Conservation (phyloP, 2,329 filamentous ascomycete genomes). For the Scorias spongiosa region DNA sequence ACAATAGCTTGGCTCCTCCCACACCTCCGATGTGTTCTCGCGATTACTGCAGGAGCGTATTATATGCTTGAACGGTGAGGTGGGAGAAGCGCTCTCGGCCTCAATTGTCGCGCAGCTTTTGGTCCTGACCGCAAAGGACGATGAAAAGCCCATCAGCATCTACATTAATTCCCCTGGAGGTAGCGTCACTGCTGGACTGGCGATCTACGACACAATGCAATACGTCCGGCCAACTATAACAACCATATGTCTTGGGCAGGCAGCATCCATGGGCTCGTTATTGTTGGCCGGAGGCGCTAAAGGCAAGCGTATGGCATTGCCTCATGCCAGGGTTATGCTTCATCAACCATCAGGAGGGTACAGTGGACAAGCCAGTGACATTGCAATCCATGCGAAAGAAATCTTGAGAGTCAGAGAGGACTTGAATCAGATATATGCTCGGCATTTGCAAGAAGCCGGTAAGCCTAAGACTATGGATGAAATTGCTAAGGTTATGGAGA, state of each 20-base stretch:
- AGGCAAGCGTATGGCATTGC: slow-evolving; percentile 74
- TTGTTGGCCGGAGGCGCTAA: slow-evolving; percentile 73
- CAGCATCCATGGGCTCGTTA: slow-evolving; percentile 86
- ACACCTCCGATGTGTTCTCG: slow-evolving; percentile 35
- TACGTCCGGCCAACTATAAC: slow-evolving; percentile 89
- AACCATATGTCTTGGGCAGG: slow-evolving; percentile 88
- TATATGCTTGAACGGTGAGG: slow-evolving; percentile 78
- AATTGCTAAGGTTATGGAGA: slow-evolving; percentile 90
- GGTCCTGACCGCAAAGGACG: slow-evolving; percentile 93
- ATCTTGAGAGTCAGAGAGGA: slow-evolving; percentile 75
- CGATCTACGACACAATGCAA: slow-evolving; percentile 98
- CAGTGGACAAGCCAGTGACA: slow-evolving; percentile 57
- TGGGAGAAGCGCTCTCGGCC: slow-evolving; percentile 83
- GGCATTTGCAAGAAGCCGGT: slow-evolving; percentile 60
- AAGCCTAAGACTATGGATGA: slow-evolving; percentile 63
- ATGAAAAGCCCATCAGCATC: slow-evolving; percentile 86
- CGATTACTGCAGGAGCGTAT: slow-evolving; percentile 60
- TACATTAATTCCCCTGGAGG: slow-evolving; percentile 97
- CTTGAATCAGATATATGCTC: slow-evolving; percentile 78
- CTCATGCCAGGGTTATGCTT: slow-evolving; percentile 93
- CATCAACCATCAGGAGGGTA: slow-evolving; percentile 81
- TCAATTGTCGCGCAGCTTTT: slow-evolving; percentile 90
- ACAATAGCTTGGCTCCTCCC: slow-evolving; percentile 33
- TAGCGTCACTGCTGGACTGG: slow-evolving; percentile 67
- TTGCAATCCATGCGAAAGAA: slow-evolving; percentile 93